Evolutionary conservation across 2,329 filamentous ascomycete species (phyloP).

Genomic region (Talaromyces islandicus): DNA sequence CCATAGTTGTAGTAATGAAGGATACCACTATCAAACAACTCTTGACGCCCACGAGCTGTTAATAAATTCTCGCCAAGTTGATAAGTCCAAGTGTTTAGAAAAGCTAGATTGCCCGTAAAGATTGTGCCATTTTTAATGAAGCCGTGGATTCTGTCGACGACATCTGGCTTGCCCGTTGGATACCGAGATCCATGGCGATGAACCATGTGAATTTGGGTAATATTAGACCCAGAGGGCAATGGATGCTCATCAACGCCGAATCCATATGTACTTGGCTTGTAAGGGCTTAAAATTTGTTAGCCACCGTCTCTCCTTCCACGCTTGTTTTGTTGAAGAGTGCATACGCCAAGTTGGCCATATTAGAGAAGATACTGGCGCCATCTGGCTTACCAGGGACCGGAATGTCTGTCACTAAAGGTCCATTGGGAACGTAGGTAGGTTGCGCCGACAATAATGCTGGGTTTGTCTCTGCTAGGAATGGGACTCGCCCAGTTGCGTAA

Average conservation of each 20-base stretch:
- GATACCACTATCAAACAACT: conserved; percentile 65
- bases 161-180: conserved; percentile 56
- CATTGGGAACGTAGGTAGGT: conserved; percentile 60
- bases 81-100: conserved; percentile 65
- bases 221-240: conserved; percentile 59
- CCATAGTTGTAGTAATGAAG: conserved; percentile 69
- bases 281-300: conserved; percentile 44
- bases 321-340: not conserved
- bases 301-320: not conserved
- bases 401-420: conserved; percentile 64
- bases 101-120: conserved; percentile 55
- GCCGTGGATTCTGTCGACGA: conserved; percentile 55
- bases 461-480: conserved; percentile 67
- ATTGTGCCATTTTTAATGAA: conserved; percentile 45
- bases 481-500: conserved; percentile 57
- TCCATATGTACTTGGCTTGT: conserved; percentile 56
- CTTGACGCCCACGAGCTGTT: conserved; percentile 65
- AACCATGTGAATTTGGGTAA: conserved; percentile 66
- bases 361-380: conserved; percentile 62
- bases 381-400: conserved; percentile 56
- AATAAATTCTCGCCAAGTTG: conserved; percentile 65
- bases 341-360: conserved; percentile 58
- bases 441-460: conserved; percentile 55
- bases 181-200: conserved; percentile 70
- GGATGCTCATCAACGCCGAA: conserved; percentile 70